Conservation (phyloP, 306 rosid genomes). For the Mimosa pudica region DNA sequence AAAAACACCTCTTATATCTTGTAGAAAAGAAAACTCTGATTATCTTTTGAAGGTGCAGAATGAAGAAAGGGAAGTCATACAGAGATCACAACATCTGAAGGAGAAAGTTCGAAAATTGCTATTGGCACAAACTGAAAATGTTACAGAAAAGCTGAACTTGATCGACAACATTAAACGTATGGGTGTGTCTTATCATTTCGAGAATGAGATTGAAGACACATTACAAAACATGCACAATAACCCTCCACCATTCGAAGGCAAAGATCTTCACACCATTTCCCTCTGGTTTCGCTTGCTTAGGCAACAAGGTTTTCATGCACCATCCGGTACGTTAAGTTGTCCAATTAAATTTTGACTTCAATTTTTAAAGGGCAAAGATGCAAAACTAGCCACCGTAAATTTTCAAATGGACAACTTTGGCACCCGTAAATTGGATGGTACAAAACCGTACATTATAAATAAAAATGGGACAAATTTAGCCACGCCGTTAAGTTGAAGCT, state of each 20-base stretch:
- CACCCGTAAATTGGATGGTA: no score
- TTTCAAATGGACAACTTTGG: no score
- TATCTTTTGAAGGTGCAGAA: background rate
- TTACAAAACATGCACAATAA: background rate
- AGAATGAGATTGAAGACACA: background rate
- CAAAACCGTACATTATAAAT: no score
- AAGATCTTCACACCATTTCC: background rate
- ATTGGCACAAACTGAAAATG: background rate
- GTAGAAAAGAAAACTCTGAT: background rate
- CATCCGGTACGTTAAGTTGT: background rate
- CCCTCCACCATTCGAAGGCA: background rate
- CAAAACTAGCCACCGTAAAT: no score
- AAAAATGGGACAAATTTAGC: no score
- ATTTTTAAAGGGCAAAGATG: no score
- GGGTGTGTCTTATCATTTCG: background rate
- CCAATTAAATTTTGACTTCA: no score
- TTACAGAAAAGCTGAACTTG: background rate
- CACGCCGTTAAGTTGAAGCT: no score
- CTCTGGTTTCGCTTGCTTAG: background rate
- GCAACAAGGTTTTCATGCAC: background rate
- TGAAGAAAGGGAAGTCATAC: background rate
- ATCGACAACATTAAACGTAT: background rate
- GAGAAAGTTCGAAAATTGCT: constrained; percentile 1
- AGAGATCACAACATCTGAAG: background rate
- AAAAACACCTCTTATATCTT: background rate